Evolutionary conservation across 1,139 yeast species (phyloP), one percentile per base, ranked within the genome.

Genomic region (Entelexis paramagnoliae): DNA sequence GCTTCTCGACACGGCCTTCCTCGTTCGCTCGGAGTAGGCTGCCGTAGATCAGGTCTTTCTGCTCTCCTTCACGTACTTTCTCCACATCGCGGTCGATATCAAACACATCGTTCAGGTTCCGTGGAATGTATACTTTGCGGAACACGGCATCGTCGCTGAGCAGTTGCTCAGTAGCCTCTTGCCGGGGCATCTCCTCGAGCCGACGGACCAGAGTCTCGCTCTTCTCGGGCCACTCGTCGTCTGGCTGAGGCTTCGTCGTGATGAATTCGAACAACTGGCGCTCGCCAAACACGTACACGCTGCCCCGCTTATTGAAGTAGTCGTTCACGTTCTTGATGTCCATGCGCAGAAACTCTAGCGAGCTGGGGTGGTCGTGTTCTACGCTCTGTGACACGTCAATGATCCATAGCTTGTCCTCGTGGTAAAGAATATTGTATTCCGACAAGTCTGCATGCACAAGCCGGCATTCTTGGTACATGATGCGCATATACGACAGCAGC

Each of bases 341-440:
- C 98, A 91, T 91, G 64, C 99, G 74, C 55, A 93, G 70, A 64
- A 93, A 93, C 65, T 91, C 97, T 55, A 91, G 73, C 43, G 96
- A 85, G 85, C 87, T 88, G 7, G 97, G 98, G 67, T 93, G 99
- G 61, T 89, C 96, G 22, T 95, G 97, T 66, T 93, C 97, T 28
- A 93, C 98, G 35, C 94, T 82, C 65, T 93, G 99, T 1, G 97
- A 89, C 20, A 93, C 99, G 70, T 93, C 99, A 60, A 93, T 86
- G 54, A 93, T 86, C 68, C 84, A 88, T 34, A 93, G 71, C 62
- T 80, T 77, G 44, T 77, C 81, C n/a, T 85, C 64, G 64, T 89
- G 96, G 58, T 72, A 72, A 26, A 93, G 84, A 56, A 93, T 84
- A 64, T 93, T 93, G 69, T 93, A 93, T 66, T 93, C 99, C 60